Evolutionary conservation across 2,329 filamentous ascomycete genomes (phyloP).

Genomic region (Colletotrichum costaricense): DNA sequence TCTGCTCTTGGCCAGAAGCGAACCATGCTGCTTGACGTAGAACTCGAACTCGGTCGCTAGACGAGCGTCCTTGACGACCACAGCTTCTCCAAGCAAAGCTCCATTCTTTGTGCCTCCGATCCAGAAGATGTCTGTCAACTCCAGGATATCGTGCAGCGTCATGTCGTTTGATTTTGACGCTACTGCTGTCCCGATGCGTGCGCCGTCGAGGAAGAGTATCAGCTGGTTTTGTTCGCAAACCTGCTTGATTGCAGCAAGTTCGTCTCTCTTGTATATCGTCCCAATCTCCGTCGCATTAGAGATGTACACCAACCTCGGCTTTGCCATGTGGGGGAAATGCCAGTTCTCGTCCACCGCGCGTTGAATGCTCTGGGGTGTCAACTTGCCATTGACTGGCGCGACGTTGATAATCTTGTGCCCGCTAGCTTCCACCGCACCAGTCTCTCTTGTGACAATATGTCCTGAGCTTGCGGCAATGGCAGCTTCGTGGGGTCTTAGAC

Average conservation of each 20-base stretch:
- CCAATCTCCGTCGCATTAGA: constrained; percentile 64
- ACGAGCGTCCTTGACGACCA: constrained; percentile 55
- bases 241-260: constrained; percentile 53
- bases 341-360: constrained; percentile 58
- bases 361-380: constrained; percentile 55
- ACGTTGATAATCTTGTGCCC: constrained; percentile 65
- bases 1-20: constrained; percentile 60
- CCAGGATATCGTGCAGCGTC: constrained; percentile 55
- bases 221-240: constrained; percentile 54
- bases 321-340: constrained; percentile 64
- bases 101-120: constrained; percentile 65
- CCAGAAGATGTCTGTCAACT: constrained; percentile 64
- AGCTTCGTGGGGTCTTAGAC: constrained; percentile 61
- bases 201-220: constrained; percentile 60
- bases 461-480: constrained; percentile 62
- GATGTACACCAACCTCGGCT: constrained; percentile 62
- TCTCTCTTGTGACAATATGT: constrained; percentile 61
- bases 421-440: constrained; percentile 61
- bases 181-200: constrained; percentile 54
- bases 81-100: constrained; percentile 61
- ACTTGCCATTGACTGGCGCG: constrained; percentile 56
- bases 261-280: constrained; percentile 57
- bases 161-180: constrained; percentile 55
- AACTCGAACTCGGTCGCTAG: constrained; percentile 61
- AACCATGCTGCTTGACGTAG: constrained; percentile 63